Conservation (phyloP, 2,329 filamentous ascomycete genomes). For the Fusarium algeriense region DNA sequence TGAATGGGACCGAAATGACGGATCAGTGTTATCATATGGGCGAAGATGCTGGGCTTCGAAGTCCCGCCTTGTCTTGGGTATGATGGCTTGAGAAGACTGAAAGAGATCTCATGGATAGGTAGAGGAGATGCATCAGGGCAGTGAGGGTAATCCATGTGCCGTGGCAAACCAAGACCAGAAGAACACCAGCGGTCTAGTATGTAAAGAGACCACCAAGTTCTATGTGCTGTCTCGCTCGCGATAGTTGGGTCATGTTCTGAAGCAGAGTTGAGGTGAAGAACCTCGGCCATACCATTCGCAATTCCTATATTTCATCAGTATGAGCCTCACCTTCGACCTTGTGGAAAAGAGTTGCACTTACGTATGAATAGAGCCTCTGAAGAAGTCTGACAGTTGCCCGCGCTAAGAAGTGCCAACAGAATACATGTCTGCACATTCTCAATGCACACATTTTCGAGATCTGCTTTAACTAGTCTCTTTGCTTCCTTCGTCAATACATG, state of each 20-base stretch:
- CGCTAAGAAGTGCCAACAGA: not conserved
- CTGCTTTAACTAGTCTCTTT: not conserved
- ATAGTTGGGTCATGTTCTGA: not conserved
- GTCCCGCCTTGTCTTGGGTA: accelerated
- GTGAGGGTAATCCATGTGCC: not conserved
- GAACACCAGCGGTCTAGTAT: constrained; percentile 13
- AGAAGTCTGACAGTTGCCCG: constrained; percentile 1
- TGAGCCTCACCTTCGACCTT: not conserved
- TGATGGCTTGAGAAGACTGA: not conserved
- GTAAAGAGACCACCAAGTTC: constrained; percentile 15
- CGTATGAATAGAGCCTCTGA: constrained; percentile 3
- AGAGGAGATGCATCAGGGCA: not conserved
- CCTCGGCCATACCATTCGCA: constrained; percentile 11
- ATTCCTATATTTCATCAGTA: not conserved
- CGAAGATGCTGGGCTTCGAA: not conserved
- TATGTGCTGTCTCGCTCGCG: not conserved
- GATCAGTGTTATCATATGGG: constrained; percentile 5
- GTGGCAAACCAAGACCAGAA: constrained; percentile 1
- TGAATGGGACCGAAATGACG: constrained; percentile 1
- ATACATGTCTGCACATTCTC: constrained; percentile 12
- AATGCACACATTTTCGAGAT: constrained; percentile 16
- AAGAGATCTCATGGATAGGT: not conserved
- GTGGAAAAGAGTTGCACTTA: not conserved
- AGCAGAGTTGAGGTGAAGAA: not conserved
- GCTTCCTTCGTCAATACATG: not conserved